A percentile compares a stretch with the other conserved stretches of the same genome.
These are phyloP conservation scores for Melaleuca alternifolia DNA, from an alignment of 345 rosid genomes.

Conservation along the genomic window DNA sequence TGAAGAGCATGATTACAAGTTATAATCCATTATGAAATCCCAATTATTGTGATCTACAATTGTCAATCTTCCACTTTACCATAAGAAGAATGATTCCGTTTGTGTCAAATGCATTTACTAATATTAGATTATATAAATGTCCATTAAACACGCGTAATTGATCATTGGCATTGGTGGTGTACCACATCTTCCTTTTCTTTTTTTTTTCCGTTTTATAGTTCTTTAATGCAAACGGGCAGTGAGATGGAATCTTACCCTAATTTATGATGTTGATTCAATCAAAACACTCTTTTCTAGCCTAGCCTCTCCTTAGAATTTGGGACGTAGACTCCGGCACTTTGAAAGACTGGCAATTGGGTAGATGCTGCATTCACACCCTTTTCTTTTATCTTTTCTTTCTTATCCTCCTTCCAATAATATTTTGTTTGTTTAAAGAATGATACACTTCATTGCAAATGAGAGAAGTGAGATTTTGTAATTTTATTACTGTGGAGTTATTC, in stretches of 20 bases:
- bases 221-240: background rate
- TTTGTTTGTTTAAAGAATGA: background rate
- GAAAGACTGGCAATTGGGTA: rapidly evolving
- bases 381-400: background rate
- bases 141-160: background rate
- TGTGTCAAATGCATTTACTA: no score
- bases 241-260: background rate
- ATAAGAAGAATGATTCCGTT: no score
- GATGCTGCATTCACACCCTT: background rate
- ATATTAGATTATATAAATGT: background rate
- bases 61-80: background rate
- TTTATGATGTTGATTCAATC: background rate
- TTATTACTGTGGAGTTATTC: no score
- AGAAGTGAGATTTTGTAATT: background rate
- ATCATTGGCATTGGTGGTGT: background rate
- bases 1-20: background rate
- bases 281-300: background rate
- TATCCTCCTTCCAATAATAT: background rate
- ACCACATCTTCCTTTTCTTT: no score
- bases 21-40: background rate
- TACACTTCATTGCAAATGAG: background rate
- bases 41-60: background rate
- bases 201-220: no score
- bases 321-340: background rate
- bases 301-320: background rate